Percentiles rank a stretch among this genome's conserved stretches.
Conservation (phyloP, 495 filamentous ascomycete species). For the Antarctomyces pellizariae region DNA sequence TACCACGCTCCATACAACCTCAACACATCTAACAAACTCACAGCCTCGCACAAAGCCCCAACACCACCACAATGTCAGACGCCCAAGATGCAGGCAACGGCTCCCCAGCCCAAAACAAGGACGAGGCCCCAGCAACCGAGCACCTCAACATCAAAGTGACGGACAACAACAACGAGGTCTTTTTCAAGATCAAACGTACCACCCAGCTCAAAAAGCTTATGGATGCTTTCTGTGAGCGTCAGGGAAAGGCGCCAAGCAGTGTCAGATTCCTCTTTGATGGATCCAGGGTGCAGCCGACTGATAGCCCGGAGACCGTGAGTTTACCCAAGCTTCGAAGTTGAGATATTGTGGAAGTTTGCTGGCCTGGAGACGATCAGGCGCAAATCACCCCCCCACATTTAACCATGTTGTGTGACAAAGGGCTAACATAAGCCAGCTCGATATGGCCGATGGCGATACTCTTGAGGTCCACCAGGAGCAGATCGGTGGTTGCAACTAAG, state of each 20-base stretch:
- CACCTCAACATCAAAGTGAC: constrained; percentile 99
- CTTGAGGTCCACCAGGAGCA: constrained; percentile 98
- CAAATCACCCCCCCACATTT: too few relatives aligned
- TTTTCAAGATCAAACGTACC: constrained; percentile 99
- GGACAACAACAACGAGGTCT: constrained; percentile 98
- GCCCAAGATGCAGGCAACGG: constrained; percentile 31
- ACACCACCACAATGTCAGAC: constrained; percentile 11
- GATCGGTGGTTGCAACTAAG: constrained; percentile 42
- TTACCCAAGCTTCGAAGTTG: constrained; percentile 4
- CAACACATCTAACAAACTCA: too few relatives aligned
- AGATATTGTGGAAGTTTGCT: background rate
- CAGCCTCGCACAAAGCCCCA: constrained; percentile 3
- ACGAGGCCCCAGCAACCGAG: constrained; percentile 27
- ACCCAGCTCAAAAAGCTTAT: constrained; percentile 94
- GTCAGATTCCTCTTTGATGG: constrained; percentile 96
- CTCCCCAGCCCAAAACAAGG: constrained; percentile 30
- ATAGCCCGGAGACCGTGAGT: constrained; percentile 83
- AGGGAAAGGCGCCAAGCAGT: constrained; percentile 63
- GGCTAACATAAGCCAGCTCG: constrained; percentile 35
- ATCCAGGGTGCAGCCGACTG: constrained; percentile 62
- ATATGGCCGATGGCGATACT: constrained; percentile 92
- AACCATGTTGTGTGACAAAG: too few relatives aligned
- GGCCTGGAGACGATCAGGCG: too few relatives aligned
- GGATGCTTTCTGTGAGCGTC: constrained; percentile 94
- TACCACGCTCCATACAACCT: too few relatives aligned